Evolutionary conservation across 129 eudicot species (phyloP), one percentile per base, ranked within the genome.

Genomic region (Logfia minima): DNA sequence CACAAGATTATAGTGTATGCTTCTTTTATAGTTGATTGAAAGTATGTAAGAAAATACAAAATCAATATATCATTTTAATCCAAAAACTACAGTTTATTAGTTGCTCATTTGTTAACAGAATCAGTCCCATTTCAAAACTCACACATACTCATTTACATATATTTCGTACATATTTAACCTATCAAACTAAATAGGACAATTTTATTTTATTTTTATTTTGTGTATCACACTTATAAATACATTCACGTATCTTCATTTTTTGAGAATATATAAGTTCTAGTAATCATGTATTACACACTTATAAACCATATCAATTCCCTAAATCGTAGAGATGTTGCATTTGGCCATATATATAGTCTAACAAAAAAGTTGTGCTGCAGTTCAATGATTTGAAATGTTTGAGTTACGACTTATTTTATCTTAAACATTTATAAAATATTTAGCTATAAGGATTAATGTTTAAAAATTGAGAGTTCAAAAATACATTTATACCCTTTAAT

Each of bases 41-140:
- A 29, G 37, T 23, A 74, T 73, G 75, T 68, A 75, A 61, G 63
- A 80, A 67, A 56, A 67, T 74, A 75, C 84, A 75, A 6, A 22
- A 18, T 51, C 6, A 29, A 55, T 80, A 52, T 72, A 55, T 58
- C 67, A 66, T 41, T 37, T 56, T 17, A 58, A 75, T 68, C 34
- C 17, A 8, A 19, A 68, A 59, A 60, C 8, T n/a, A 37, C 32
- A 17, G 41, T 22, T 51, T 70, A 16, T 55, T 35, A 8, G 60
- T 56, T 56, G 16, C 67, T n/a, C 35, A 22, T 31, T 24, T 21
- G 53, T 22, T 59, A 59, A 59, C 14, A 6, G 48, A 37, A 11
- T 10, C 48, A 2, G 17, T 55, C 48, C 21, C 75, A 52, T 14
- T 17, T 71, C 6, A 9, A 52, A 18, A 51, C 28, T 6, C 19